Evolutionary conservation across 2,329 filamentous ascomycete species (phyloP), one percentile per base, ranked within the genome.

Genomic region (Ascochyta lentis): DNA sequence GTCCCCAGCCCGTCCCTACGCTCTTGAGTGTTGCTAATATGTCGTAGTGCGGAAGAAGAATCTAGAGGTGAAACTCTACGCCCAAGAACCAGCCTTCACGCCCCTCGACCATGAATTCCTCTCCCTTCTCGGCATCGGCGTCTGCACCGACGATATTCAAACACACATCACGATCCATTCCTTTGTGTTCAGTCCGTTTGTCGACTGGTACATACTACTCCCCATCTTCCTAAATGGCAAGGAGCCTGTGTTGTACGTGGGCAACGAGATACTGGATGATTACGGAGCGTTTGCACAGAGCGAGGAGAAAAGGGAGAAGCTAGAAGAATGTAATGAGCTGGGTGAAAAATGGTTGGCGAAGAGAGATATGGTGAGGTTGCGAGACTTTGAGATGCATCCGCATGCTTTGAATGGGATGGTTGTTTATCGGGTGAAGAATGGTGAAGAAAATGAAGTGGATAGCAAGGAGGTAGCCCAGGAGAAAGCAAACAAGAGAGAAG

Each of bases 21-120:
- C 19, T 39, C 4, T 37, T 12, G 3, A 16, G 12, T 15, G 19
- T 13, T 16, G 15, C 23, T 47, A n/a, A 45, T 16, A 3, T 19
- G 38, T 4, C 1, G 35, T 6, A 64, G 61, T 60, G 16, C 46
- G 51, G 35, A 10, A 54, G 15, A 37, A 52, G 7, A 33, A 35
- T 7, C 9, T 19, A 15, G 44, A 61, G 29, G 38, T 66, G 8
- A 35, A 40, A 15, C 49, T 72, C 7, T 72, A 68, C 52, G 72
- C 73, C 1, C 73, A 76, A 58, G 74, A 77, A 41, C 74, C 74
- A 1, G 62, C 65, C 6, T 76, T 75, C 48, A 74, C 69, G 3
- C 7, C 65, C 1, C 48, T 76, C 27, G 74, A 77, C 40, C 59
- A 60, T 0, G 49, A 58, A 0, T 72, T 76, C 22, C 67, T 76